A percentile compares a stretch with the other conserved stretches of the same genome.
Conservation (phyloP, 306 rosid genomes). For the Sicyos edulis region DNA sequence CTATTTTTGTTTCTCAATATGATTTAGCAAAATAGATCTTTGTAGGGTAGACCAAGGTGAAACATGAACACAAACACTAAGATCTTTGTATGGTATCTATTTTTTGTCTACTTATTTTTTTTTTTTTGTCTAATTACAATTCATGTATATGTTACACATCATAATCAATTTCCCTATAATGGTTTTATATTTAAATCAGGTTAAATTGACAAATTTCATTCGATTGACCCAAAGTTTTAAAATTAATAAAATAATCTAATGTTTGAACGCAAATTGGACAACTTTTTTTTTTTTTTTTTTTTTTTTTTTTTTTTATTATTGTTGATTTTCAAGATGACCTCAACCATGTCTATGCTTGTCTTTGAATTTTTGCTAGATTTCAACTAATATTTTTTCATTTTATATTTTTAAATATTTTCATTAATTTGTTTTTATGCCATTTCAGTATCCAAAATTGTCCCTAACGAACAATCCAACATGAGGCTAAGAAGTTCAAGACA, state of each 20-base stretch:
- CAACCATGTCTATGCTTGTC: not conserved
- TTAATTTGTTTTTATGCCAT: too few species aligned
- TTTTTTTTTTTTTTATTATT: not conserved
- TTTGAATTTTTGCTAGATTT: too few species aligned
- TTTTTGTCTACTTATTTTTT: not conserved
- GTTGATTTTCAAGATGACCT: not conserved
- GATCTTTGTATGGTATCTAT: constrained; percentile 4
- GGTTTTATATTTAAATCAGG: not conserved
- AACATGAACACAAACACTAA: constrained; percentile 42
- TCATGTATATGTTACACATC: not conserved
- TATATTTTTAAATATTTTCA: too few species aligned
- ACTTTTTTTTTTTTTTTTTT: not conserved
- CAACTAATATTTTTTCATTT: too few species aligned
- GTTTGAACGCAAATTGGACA: not conserved
- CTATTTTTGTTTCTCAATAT: not conserved
- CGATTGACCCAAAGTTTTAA: not conserved
- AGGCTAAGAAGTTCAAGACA: too few species aligned
- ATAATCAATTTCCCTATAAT: not conserved
- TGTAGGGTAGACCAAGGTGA: constrained; percentile 40
- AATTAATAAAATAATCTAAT: not conserved
- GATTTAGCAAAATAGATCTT: constrained; percentile 15
- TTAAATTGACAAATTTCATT: not conserved
- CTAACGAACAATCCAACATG: too few species aligned
- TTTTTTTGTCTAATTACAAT: not conserved
- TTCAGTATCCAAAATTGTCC: too few species aligned